Evolutionary conservation across 2,329 filamentous ascomycete species (phyloP).

Genomic region (Westerdykella sp.): DNA sequence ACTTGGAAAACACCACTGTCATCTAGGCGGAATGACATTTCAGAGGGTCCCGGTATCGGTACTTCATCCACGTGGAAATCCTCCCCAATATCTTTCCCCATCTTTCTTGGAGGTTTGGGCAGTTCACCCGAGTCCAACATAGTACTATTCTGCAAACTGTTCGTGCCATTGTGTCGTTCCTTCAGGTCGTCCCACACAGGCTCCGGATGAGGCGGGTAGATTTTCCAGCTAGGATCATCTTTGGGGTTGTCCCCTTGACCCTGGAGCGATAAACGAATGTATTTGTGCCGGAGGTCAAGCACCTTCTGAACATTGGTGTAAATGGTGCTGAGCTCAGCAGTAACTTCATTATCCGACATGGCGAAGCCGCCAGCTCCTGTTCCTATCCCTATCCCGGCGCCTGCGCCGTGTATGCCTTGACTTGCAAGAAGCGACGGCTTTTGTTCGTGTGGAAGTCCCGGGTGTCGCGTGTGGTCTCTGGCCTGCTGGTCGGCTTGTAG

Average conservation of each 20-base stretch:
- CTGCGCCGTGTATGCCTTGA: conserved; percentile 53
- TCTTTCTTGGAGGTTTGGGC: conserved; percentile 61
- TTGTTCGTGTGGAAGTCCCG: conserved; percentile 49
- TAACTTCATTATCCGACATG: conserved; percentile 70
- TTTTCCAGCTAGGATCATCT: conserved; percentile 73
- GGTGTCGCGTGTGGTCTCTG: conserved; percentile 46
- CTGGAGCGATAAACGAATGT: conserved; percentile 80
- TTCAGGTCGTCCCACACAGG: conserved; percentile 71
- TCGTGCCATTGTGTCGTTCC: conserved; percentile 35
- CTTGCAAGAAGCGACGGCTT: conserved; percentile 49
- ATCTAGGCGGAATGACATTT: conserved; percentile 74
- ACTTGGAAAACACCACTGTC: conserved; percentile 87
- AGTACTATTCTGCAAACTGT: conserved; percentile 36
- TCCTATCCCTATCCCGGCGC: conserved; percentile 55
- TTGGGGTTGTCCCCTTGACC: conserved; percentile 79
- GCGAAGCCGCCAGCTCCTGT: conserved; percentile 58
- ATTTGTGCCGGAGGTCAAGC: conserved; percentile 81
- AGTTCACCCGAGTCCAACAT: conserved; percentile 29
- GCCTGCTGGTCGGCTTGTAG: conserved; percentile 46
- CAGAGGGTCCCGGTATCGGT: conserved; percentile 64
- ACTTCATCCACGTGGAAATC: conserved; percentile 81
- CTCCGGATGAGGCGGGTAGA: conserved; percentile 87
- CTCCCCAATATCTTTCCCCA: conserved; percentile 82
- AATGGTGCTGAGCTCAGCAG: conserved; percentile 75
- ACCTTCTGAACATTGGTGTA: conserved; percentile 87